Conservation (phyloP, 1,139 yeast species). For the Protomyces inundatus region DNA sequence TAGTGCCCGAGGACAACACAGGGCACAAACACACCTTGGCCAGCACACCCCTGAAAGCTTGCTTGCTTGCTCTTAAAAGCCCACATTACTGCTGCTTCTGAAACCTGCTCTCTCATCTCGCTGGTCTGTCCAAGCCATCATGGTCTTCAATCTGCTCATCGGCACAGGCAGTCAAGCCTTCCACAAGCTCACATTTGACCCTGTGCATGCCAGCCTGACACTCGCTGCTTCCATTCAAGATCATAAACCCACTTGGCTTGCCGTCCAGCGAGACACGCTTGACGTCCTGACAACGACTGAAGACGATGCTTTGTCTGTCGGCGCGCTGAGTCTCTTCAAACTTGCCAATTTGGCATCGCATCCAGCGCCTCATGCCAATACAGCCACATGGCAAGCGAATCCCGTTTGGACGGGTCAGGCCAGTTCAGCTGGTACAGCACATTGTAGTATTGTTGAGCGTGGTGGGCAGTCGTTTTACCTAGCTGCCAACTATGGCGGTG, state of each 20-base stretch:
- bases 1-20: no score
- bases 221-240: neutral
- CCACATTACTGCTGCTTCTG: no score
- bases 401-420: neutral
- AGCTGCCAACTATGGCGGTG: conserved; percentile 18
- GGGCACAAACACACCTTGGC: no score
- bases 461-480: neutral
- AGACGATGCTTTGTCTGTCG: no score
- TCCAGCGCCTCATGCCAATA: no score
- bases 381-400: neutral
- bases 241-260: neutral
- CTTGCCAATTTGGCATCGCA: no score
- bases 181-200: neutral
- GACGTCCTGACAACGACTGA: neutral
- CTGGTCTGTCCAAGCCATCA: neutral
- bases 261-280: neutral
- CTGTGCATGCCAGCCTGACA: neutral
- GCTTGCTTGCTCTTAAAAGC: no score
- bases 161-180: neutral
- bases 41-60: no score
- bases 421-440: conserved; percentile 4
- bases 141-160: neutral
- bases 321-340: no score
- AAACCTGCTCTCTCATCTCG: no score
- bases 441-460: neutral